Base-by-base conservation (phyloP, 228 moss, liverwort and hornwort genomes). In the Sphagnum fallax region DNA sequence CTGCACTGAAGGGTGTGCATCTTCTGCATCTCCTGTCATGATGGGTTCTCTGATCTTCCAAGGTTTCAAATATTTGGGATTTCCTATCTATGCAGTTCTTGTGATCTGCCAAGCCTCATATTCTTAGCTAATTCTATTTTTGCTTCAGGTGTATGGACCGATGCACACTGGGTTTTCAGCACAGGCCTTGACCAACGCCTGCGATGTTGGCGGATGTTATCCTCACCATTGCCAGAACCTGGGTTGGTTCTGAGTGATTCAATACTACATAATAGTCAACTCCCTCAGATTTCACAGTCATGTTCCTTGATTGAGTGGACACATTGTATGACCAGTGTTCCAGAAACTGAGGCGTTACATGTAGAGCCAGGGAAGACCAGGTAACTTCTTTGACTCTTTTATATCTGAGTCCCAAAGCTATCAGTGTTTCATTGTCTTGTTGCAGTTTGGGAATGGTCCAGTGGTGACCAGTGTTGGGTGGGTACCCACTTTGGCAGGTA, bases 161-260 rank as follows among this genome's bases (percentile, higher is more conserved):
- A 94, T 87, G 90, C 89, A 49, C 68, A 62, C 63, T 94, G 90
- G 91, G 83, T 84, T 32, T 98, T 98, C 69, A 98, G 92, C 70
- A 93, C 92, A 8, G 98, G 94, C 71, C 83, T 98, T 66, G 92
- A 98, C 78, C 98, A 98, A 69, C 85, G 92, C 47, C 87, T 94
- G 4, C 85, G 94, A 51, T 90, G 81, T 72, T 98, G 98, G 98
- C 84, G 71, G 67, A 5, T 93, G 32, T 62, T 62, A 50, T 5
- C 67, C 65, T 53, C 68, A 32, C 32, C 32, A 32, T 32, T 32
- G 32, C 32, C 32, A 32, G 32, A 32, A 32, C 2, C 32, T 32
- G 32, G 32, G 32, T 32, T 32, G 32, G 32, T 32, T 32, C 32
- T 32, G 32, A 61, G 8, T 51, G n/a, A 65, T 32, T 16, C 49